Conservation (phyloP, 352 stramenopile genomes). For the Phytophthora podocarpi region DNA sequence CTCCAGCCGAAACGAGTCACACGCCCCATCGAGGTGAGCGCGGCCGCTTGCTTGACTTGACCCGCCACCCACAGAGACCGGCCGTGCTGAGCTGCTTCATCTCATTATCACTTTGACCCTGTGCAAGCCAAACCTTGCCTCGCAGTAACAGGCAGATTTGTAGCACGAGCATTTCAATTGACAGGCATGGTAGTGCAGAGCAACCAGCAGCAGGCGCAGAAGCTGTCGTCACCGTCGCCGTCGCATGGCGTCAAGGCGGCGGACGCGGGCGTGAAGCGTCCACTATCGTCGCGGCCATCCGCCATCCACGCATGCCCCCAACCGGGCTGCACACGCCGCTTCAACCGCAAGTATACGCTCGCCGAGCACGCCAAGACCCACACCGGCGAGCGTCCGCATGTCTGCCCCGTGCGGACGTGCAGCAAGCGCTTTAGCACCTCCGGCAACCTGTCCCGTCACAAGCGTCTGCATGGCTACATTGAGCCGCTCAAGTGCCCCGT, state of each 20-base stretch:
- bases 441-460: constrained; percentile 54
- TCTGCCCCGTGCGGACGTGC: constrained; percentile 38
- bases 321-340: constrained; percentile 45
- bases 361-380: constrained; percentile 81
- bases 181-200: constrained; percentile 17
- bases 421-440: constrained; percentile 60
- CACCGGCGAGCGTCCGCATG: constrained; percentile 57
- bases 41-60: constrained; percentile 15
- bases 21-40: constrained; percentile 25
- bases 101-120: constrained; percentile 28
- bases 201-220: constrained; percentile 7
- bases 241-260: not conserved
- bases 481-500: constrained; percentile 44
- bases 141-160: too few relatives aligned
- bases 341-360: constrained; percentile 76
- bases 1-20: constrained; percentile 32
- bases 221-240: constrained; percentile 6
- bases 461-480: constrained; percentile 46
- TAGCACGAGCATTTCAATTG: not conserved
- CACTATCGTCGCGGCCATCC: not conserved
- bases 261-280: constrained; percentile 16
- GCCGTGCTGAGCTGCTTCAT: too few relatives aligned
- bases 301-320: constrained; percentile 39
- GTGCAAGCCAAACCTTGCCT: not conserved
- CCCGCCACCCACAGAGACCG: not conserved